Evolutionary conservation across 371 early-diverging fungal genomes (phyloP).

Genomic region (Syncephalastrum monosporum): DNA sequence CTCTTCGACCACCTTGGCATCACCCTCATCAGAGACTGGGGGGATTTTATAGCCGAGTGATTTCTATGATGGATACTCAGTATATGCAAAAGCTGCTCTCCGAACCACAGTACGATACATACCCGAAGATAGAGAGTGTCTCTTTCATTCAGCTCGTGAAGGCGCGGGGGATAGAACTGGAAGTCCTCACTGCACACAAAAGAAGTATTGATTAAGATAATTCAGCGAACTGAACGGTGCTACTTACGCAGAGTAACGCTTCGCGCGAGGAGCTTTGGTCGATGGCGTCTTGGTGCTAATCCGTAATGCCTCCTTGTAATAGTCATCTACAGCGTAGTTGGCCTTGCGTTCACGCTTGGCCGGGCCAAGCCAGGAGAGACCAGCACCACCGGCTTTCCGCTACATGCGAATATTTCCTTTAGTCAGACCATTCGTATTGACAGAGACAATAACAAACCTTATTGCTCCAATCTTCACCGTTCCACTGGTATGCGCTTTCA

Average conservation of each 20-base stretch:
- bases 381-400: slow-evolving; percentile 46
- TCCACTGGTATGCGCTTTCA: slow-evolving; percentile 89
- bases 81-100: neutral
- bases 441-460: slow-evolving; percentile 19
- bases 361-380: slow-evolving; percentile 78
- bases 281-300: slow-evolving; percentile 44
- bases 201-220: slow-evolving; percentile 14
- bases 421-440: neutral
- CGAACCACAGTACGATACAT: slow-evolving; percentile 7
- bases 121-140: slow-evolving; percentile 63
- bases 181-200: slow-evolving; percentile 66
- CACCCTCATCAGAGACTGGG: slow-evolving; percentile 31
- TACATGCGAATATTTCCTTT: neutral
- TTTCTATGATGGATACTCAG: slow-evolving; percentile 34
- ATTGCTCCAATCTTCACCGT: slow-evolving; percentile 92
- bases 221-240: neutral
- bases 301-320: slow-evolving; percentile 79
- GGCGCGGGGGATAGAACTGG: slow-evolving; percentile 88
- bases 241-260: slow-evolving; percentile 47
- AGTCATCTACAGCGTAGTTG: slow-evolving; percentile 86
- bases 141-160: slow-evolving; percentile 79
- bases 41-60: slow-evolving; percentile 62
- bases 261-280: slow-evolving; percentile 58
- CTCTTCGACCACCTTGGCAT: slow-evolving; percentile 41
- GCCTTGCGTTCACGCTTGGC: slow-evolving; percentile 86